phyloP scores from a whole-genome alignment of 208 protist species.

The Acanthamoeba lenticulata region DNA sequence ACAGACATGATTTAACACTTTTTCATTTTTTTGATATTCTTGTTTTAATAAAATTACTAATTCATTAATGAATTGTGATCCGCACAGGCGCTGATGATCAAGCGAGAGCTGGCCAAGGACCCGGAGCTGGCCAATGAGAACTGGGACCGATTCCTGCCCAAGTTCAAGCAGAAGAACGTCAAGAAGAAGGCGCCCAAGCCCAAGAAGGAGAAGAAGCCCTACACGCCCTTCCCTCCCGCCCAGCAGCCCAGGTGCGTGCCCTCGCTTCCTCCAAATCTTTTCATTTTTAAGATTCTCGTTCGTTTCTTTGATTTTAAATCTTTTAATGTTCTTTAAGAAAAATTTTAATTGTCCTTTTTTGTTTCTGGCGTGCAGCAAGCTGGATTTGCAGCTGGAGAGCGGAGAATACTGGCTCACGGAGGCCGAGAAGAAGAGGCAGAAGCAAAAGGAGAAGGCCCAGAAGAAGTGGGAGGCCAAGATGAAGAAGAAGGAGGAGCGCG shows the following conservation, averaged over 20 bases:
- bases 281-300: slow-evolving; percentile 4
- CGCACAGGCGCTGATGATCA: slow-evolving; percentile 97
- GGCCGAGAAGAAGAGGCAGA: slow-evolving; percentile 72
- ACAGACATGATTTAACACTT: no score
- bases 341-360: not conserved
- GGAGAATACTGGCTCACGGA: slow-evolving; percentile 91
- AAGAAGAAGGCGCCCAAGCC: slow-evolving; percentile 83
- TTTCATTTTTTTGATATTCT: not conserved
- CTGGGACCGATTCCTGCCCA: slow-evolving; percentile 98
- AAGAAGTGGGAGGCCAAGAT: slow-evolving; percentile 50
- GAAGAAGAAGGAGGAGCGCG: slow-evolving; percentile 44
- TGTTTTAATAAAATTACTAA: not conserved
- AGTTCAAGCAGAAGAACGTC: slow-evolving; percentile 92
- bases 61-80: not conserved
- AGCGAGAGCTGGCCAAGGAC: slow-evolving; percentile 97
- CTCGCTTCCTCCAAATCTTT: not conserved
- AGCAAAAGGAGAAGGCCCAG: slow-evolving; percentile 61
- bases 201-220: slow-evolving; percentile 86
- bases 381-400: slow-evolving; percentile 88
- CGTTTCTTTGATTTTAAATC: not conserved
- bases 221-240: slow-evolving; percentile 87
- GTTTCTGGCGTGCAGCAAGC: slow-evolving; percentile 66
- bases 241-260: slow-evolving; percentile 69
- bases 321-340: not conserved
- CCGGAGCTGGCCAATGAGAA: slow-evolving; percentile 95